phyloP scores from a whole-genome alignment of 495 filamentous ascomycete genomes.

The Lophiotrema nucula region DNA sequence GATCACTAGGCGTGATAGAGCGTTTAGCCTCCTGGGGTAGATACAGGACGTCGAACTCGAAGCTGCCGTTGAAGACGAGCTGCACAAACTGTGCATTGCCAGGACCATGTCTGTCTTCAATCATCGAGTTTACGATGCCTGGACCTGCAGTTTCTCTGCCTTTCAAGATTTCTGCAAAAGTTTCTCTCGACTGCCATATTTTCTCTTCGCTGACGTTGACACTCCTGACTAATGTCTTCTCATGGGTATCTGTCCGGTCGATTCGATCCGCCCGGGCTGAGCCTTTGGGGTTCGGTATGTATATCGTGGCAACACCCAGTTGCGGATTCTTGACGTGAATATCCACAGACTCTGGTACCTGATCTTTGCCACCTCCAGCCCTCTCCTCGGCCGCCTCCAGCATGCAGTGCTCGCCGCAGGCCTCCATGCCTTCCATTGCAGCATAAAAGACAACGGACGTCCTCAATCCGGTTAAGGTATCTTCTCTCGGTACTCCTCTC shows the following conservation, averaged over 20 bases:
- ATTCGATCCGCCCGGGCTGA: not conserved
- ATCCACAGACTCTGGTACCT: conserved; percentile 59
- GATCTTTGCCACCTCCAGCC: conserved; percentile 57
- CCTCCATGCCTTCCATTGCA: conserved; percentile 71
- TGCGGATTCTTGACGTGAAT: conserved; percentile 14
- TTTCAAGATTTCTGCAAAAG: conserved; percentile 1
- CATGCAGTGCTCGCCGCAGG: conserved; percentile 57
- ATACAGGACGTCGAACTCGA: conserved; percentile 89
- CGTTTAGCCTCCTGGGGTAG: conserved; percentile 69
- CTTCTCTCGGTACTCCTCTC: conserved; percentile 72
- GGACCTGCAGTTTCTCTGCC: not conserved
- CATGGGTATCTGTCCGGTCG: not conserved
- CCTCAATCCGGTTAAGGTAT: conserved; percentile 61
- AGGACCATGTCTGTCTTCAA: conserved; percentile 56
- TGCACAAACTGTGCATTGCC: conserved; percentile 90
- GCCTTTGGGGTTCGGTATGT: conserved; percentile 6
- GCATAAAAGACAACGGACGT: conserved; percentile 79
- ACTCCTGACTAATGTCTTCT: conserved; percentile 6
- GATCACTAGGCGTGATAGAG: conserved; percentile 48
- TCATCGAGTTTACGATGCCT: not conserved
- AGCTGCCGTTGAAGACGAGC: conserved; percentile 83
- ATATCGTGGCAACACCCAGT: conserved; percentile 6
- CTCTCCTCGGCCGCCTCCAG: conserved; percentile 45
- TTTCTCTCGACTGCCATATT: conserved; percentile 80
- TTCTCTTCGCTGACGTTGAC: conserved; percentile 53